Percentiles rank a stretch among this genome's conserved stretches.
Evolutionary conservation across 495 filamentous ascomycete genomes (phyloP).

Genomic region (Rusavskia elegans): DNA sequence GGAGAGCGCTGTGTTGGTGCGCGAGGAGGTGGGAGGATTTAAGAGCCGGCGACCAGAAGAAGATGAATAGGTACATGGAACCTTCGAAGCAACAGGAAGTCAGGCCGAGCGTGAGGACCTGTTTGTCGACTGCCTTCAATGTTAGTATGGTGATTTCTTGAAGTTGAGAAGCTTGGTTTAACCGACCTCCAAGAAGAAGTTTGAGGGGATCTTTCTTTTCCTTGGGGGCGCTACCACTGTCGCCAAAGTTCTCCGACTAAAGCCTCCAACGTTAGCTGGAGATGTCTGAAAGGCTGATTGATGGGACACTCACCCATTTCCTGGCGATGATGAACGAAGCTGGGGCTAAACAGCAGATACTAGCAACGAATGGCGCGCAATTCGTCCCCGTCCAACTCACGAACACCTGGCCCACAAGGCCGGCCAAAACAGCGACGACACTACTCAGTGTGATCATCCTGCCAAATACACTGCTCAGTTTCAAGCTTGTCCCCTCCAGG

Average conservation of each 20-base stretch:
- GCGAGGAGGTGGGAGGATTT: slow-evolving; percentile 20
- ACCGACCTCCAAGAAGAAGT: not conserved
- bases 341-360: slow-evolving; percentile 20
- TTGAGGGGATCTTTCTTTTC: not conserved
- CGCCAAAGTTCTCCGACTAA: slow-evolving; percentile 32
- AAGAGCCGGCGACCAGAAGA: slow-evolving; percentile 38
- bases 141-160: not conserved
- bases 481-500: slow-evolving; percentile 14
- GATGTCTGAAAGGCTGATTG: too few relatives aligned
- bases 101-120: slow-evolving; percentile 27
- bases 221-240: slow-evolving; percentile 3
- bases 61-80: slow-evolving; percentile 44
- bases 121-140: slow-evolving; percentile 13
- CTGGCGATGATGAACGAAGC: slow-evolving; percentile 16
- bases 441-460: slow-evolving; percentile 34
- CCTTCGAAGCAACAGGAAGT: slow-evolving; percentile 38
- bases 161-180: not conserved
- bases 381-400: slow-evolving; percentile 25
- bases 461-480: slow-evolving; percentile 30
- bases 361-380: slow-evolving; percentile 33
- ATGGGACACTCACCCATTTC: too few relatives aligned
- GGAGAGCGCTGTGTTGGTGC: slow-evolving; percentile 17
- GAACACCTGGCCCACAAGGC: slow-evolving; percentile 23
- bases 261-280: too few relatives aligned
- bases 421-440: slow-evolving; percentile 32